Percentiles rank a stretch among this genome's conserved stretches.
These are phyloP conservation scores for Rasamsonia emersonii DNA, from an alignment of 2,329 filamentous ascomycete genomes.

Conservation along the genomic window DNA sequence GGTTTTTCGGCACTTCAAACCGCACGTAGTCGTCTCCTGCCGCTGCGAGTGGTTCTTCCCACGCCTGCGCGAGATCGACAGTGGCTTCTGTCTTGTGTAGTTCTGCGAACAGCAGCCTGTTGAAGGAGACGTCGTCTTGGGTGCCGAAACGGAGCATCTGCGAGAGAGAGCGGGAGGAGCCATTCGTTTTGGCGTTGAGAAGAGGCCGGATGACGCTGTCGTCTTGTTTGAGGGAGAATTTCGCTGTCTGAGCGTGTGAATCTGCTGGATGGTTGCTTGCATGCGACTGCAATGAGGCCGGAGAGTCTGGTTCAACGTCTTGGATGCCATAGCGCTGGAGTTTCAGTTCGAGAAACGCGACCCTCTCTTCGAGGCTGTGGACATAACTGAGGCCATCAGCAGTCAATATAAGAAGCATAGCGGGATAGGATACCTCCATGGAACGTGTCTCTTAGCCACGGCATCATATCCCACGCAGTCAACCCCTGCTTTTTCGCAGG, in stretches of 20 bases:
- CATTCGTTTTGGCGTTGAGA: not conserved
- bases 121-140: not conserved
- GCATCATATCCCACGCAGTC: slow-evolving; percentile 1
- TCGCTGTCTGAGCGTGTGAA: not conserved
- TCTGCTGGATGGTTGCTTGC: not conserved
- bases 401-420: no score
- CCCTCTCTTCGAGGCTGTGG: slow-evolving; percentile 1
- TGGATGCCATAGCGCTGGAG: not conserved
- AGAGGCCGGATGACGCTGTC: slow-evolving; percentile 1
- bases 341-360: slow-evolving; percentile 1
- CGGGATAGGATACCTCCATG: not conserved
- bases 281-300: not conserved
- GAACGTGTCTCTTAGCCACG: slow-evolving; percentile 1
- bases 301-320: no score
- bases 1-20: slow-evolving; percentile 1
- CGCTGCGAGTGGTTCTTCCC: not conserved
- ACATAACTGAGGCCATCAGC: no score
- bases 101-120: slow-evolving; percentile 1
- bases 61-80: not conserved
- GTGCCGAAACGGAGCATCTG: slow-evolving; percentile 2
- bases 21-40: not conserved
- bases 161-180: not conserved
- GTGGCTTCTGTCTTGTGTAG: slow-evolving; percentile 1
- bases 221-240: not conserved
- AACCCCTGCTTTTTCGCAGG: not conserved